Conservation (phyloP, 2,329 filamentous ascomycete species). For the Clonostachys sp. region DNA sequence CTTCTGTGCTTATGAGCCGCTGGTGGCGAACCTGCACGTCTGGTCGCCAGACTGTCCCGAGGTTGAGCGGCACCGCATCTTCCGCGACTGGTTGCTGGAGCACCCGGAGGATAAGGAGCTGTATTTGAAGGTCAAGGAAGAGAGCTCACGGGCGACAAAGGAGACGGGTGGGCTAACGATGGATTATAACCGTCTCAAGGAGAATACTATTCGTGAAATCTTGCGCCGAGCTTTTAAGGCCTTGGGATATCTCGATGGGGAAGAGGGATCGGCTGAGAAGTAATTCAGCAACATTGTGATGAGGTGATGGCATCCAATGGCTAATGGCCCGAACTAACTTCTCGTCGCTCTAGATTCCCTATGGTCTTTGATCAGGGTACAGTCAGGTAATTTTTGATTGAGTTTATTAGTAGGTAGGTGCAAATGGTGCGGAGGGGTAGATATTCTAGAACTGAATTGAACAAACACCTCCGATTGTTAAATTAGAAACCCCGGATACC, state of each 20-base stretch:
- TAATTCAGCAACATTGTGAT: too few species aligned
- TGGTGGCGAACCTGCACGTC: slow-evolving; percentile 40
- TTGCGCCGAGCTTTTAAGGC: slow-evolving; percentile 16
- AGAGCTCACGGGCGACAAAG: slow-evolving; percentile 17
- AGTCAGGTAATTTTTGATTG: too few species aligned
- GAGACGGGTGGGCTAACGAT: slow-evolving; percentile 20
- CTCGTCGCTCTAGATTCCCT: too few species aligned
- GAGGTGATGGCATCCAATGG: too few species aligned
- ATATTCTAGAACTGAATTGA: too few species aligned
- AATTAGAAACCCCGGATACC: too few species aligned
- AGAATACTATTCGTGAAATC: slow-evolving; percentile 31
- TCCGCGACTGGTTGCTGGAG: slow-evolving; percentile 35
- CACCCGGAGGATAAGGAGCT: slow-evolving; percentile 27
- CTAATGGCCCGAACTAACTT: too few species aligned
- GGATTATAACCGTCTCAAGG: slow-evolving; percentile 35
- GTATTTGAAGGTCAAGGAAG: slow-evolving; percentile 30
- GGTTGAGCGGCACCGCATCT: slow-evolving; percentile 33
- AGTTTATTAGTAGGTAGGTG: too few species aligned
- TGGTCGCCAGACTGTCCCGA: slow-evolving; percentile 37
- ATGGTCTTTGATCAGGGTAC: too few species aligned
- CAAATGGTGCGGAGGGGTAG: too few species aligned
- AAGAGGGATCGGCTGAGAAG: too few species aligned
- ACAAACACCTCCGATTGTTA: too few species aligned
- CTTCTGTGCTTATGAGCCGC: slow-evolving; percentile 28
- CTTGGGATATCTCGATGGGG: slow-evolving; percentile 8